phyloP scores from a whole-genome alignment of 495 filamentous ascomycete genomes.

The Tuber umbilicatum region DNA sequence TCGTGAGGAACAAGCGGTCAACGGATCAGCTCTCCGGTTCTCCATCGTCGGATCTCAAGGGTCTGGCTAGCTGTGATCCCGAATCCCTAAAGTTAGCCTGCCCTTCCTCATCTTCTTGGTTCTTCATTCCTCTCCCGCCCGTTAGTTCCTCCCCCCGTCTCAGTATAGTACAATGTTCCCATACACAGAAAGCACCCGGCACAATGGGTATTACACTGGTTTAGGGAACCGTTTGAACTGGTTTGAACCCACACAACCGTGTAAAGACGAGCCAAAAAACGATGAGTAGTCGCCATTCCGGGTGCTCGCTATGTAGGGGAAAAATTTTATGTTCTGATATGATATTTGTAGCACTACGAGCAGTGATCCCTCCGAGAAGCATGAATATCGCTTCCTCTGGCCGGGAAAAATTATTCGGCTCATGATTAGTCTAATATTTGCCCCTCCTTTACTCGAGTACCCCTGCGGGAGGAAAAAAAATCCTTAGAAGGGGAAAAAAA shows the following conservation, averaged over 20 bases:
- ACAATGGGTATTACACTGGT: no score
- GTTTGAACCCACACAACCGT: no score
- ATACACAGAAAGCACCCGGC: no score
- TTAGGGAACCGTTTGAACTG: no score
- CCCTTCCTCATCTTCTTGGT: not conserved
- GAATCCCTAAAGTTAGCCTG: not conserved
- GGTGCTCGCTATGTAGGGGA: no score
- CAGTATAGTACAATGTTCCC: no score
- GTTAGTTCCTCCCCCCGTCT: not conserved
- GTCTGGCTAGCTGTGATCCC: not conserved
- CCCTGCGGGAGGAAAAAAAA: conserved; percentile 1
- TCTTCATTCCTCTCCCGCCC: not conserved
- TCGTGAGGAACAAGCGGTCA: not conserved
- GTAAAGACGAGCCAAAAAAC: no score
- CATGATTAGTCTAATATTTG: not conserved
- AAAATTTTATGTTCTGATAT: no score
- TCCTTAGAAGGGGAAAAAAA: not conserved
- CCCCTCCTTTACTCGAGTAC: not conserved
- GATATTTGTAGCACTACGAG: no score
- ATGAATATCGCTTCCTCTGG: not conserved
- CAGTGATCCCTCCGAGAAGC: not conserved
- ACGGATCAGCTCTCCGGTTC: not conserved
- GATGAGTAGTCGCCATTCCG: no score
- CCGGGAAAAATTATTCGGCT: not conserved
- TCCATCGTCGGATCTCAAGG: not conserved